Conservation (phyloP, 2,329 filamentous ascomycete genomes). For the Fusarium luffae region DNA sequence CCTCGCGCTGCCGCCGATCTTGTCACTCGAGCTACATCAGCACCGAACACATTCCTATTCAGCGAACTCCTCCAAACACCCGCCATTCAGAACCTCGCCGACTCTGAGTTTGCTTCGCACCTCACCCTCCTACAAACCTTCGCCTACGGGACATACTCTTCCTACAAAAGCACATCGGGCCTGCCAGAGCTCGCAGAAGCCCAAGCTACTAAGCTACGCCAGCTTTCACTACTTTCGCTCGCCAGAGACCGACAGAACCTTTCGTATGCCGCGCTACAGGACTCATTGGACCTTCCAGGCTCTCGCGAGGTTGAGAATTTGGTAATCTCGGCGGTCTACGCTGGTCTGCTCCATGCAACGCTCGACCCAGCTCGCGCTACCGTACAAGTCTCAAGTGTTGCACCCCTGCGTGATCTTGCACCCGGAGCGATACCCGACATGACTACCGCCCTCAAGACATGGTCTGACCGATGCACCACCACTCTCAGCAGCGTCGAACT, state of each 20-base stretch:
- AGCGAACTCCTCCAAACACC: constrained; percentile 87
- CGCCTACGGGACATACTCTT: constrained; percentile 87
- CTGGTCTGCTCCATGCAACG: constrained; percentile 81
- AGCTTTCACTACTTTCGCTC: constrained; percentile 88
- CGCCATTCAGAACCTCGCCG: constrained; percentile 78
- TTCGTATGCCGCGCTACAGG: constrained; percentile 76
- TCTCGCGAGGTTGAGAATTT: constrained; percentile 82
- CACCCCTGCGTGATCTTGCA: constrained; percentile 86
- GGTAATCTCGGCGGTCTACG: constrained; percentile 88
- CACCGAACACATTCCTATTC: constrained; percentile 91
- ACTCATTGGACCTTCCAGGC: constrained; percentile 73
- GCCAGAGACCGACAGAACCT: constrained; percentile 75
- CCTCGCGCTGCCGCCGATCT: constrained; percentile 87
- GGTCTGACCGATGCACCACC: constrained; percentile 80
- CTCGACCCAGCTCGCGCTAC: constrained; percentile 81
- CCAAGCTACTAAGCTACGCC: constrained; percentile 87
- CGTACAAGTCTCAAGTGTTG: constrained; percentile 82
- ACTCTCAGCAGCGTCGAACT: constrained; percentile 80
- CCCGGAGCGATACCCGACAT: constrained; percentile 78
- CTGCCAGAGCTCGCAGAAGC: constrained; percentile 78
- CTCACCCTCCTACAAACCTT: constrained; percentile 86
- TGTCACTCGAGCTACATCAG: constrained; percentile 87
- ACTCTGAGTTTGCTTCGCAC: constrained; percentile 70
- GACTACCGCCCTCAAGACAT: constrained; percentile 74
- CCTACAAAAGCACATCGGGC: constrained; percentile 65